phyloP scores from a whole-genome alignment of 352 stramenopile genomes.

The Pythium grandisporangium region DNA sequence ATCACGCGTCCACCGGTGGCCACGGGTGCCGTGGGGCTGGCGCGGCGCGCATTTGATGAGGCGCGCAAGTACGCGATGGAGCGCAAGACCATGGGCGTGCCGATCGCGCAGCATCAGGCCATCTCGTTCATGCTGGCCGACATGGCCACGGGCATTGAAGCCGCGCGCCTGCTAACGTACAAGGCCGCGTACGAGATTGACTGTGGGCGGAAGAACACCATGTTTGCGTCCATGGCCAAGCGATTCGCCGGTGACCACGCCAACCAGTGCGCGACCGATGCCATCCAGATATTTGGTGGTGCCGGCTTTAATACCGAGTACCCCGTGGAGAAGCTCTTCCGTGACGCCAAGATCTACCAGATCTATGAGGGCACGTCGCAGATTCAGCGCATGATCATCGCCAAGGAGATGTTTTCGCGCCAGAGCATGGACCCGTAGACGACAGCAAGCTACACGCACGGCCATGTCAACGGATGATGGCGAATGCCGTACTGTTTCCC shows the following conservation, averaged over 20 bases:
- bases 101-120: slow-evolving; percentile 81
- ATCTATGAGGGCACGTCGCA: slow-evolving; percentile 91
- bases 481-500: too few relatives aligned
- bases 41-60: slow-evolving; percentile 84
- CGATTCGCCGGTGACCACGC: slow-evolving; percentile 81
- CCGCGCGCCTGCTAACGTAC: slow-evolving; percentile 76
- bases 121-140: slow-evolving; percentile 89
- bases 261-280: slow-evolving; percentile 81
- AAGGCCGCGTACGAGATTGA: slow-evolving; percentile 87
- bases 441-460: too few relatives aligned
- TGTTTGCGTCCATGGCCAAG: slow-evolving; percentile 89
- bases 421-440: slow-evolving; percentile 62
- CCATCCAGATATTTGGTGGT: slow-evolving; percentile 88
- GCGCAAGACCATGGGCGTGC: slow-evolving; percentile 82
- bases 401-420: slow-evolving; percentile 79
- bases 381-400: slow-evolving; percentile 89
- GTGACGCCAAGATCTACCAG: slow-evolving; percentile 89
- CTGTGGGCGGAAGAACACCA: slow-evolving; percentile 84
- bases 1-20: slow-evolving; percentile 85
- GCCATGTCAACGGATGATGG: too few relatives aligned
- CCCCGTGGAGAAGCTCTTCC: slow-evolving; percentile 89
- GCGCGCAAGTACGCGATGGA: slow-evolving; percentile 81
- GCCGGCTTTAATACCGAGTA: slow-evolving; percentile 90
- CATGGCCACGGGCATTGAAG: slow-evolving; percentile 88
- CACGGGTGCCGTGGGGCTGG: slow-evolving; percentile 78